Evolutionary conservation across 2,329 filamentous ascomycete species (phyloP), one percentile per base, ranked within the genome.

Genomic region (Botrytis galanthina): DNA sequence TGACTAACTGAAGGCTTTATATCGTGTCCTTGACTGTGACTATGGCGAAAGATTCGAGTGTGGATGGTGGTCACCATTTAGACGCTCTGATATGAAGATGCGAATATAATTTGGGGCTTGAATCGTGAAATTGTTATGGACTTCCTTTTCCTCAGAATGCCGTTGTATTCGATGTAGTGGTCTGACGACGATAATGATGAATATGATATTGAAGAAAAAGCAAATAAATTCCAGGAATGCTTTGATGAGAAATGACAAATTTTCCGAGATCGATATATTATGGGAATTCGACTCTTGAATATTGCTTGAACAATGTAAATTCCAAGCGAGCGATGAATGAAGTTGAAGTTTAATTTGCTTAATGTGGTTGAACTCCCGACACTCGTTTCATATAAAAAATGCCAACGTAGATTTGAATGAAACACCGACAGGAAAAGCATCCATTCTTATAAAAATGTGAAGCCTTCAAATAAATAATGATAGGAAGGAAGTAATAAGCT

Each of bases 41-140:
- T 59, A n/a, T 69, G 48, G 37, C 37, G 66, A 69, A 69, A 42
- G n/a, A 71, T 48, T 64, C 60, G 69, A 46, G 69, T 39, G 26
- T 71, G 69, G 44, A 63, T 71, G 7, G 69, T 71, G 42, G 37
- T 71, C 42, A 71, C 69, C 69, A 71, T 64, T 46, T 51, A 32
- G 59, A 59, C 66, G 46, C 32, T n/a, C 37, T 57, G n/a, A 39
- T 32, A 42, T 37, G n/a, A 42, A 22, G 18, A 32, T n/a, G 48
- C 26, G 32, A 57, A 54, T 54, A 20, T 39, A 48, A 57, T 26
- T 42, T 42, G n/a, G 48, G 14, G 1, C 54, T 42, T 54, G 48
- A 26, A 57, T 57, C 10, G 35, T 57, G 9, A 57, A 32, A 54
- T 42, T 29, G n/a, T 29, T 22, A 12, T 16, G 35, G 37, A 22